Base-by-base conservation (phyloP, 139 green algal species). In the Haematococcus lacustris region DNA sequence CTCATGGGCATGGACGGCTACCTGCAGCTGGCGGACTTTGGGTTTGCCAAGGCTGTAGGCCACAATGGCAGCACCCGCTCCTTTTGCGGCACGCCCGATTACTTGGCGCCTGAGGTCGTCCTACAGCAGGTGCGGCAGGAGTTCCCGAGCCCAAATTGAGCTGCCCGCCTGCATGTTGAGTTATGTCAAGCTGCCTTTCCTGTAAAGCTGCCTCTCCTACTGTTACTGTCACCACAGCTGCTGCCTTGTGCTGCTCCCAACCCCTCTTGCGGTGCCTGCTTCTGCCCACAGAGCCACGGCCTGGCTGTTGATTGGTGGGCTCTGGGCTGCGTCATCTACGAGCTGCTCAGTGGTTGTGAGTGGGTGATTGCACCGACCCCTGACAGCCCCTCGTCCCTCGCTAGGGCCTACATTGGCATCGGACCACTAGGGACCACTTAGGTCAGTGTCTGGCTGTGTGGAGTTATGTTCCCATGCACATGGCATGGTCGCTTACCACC, bases 21-120 rank as follows among this genome's bases (percentile, higher is more conserved):
- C 75, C n/a, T 93, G 28, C 86, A 88, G 51, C 79, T 96, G 1
- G 88, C 89, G 17, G 91, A 96, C 74, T 90, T 96, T 77, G 91
- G 91, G 0, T 95, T 96, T 76, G 86, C 88, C 3, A 94, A 94
- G 71, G 63, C 88, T 32, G 67, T 61, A n/a, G 38, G 50, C 30
- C 53, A 26, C 53, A 21, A 32, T 7, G 57, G 66, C 7, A 51
- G 39, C 73, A 92, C 88, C 0, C 93, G 87, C 80, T 97, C 92
- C 9, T 80, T 97, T 70, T 95, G 67, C 71, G 89, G 90, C 13
- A 93, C 88, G 23, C 87, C 87, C 26, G 88, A 95, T 72, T 95
- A 92, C 78, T 39, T 93, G 68, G 89, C 90, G 26, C 90, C 89
- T 28, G 90, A 95, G 75, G 81, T 96, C 68, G 86, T 96, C 43